Evolutionary conservation across 352 stramenopile genomes (phyloP), one percentile per base, ranked within the genome.

Genomic region (Globisporangium solare): DNA sequence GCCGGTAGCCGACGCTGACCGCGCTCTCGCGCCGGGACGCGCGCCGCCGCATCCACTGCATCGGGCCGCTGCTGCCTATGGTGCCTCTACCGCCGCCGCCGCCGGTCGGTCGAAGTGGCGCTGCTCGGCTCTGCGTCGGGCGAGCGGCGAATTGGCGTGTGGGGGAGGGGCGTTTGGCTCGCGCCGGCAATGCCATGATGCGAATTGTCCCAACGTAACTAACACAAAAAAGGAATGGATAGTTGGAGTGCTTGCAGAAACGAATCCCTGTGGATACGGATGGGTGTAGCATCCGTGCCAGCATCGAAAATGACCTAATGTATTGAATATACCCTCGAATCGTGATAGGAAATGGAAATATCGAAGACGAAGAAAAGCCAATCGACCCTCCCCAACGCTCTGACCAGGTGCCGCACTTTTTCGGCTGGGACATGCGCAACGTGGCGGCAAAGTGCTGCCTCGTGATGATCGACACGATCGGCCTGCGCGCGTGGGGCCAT

Each of bases 1-100:
- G 75, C 47, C 67, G 70, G 31, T 51, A 43, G 41, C 21, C 35
- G 31, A 51, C 39, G 13, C 39, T n/a, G 6, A 13, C 17, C 43
- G 22, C 18, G 48, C 17, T 13, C 20, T 40, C 27, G 41, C 52
- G 18, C 41, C 27, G 42, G 52, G 40, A 32, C 17, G 22, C 11
- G 39, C 32, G 40, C 5, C 14, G 18, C 39, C 49, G 56, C 39
- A 43, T 43, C 39, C 39, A 43, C 27, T 35, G 27, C 27, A 6
- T 35, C 10, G 27, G 27, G 27, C 7, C 27, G 27, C 27, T 31
- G 24, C 24, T 35, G 5, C 27, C 27, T 35, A 35, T 35, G 27
- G 27, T 35, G 27, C 4, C 24, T 35, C 27, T 35, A 6, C 27
- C 10, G 7, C 27, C 27, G 10, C 27, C 10, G 27, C 27, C 10